Evolutionary conservation across 1,284 basidiomycete species (phyloP), one percentile per base, ranked within the genome.

Genomic region (Pulveroboletus sp.): DNA sequence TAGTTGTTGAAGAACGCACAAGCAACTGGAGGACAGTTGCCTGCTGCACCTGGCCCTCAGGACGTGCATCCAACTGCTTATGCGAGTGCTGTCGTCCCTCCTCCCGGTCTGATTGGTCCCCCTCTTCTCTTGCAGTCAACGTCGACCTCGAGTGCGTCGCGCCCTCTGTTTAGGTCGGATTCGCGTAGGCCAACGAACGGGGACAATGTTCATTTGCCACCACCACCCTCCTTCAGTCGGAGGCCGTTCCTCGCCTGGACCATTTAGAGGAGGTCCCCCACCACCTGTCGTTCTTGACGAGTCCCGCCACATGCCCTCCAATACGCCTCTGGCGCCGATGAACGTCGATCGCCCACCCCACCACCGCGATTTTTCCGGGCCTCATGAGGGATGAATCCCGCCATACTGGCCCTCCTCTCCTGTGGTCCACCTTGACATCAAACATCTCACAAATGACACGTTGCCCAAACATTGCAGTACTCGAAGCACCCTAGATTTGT

Each of bases 41-140:
- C 88, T 64, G 80, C 91, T 24, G 87, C 93, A 1, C 95, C 95
- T 24, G 85, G 87, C 2, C 95, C 95, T 3, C 91, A 95, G 66
- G 95, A 98, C 66, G 94, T 98, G 0, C 95, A 97, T 63, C 94
- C 94, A 0, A 95, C 94, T 2, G 93, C 93, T 13, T 98, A 97
- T 67, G 88, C 91, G 0, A 89, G 83, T 59, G 79, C 84, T 0
- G 80, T 86, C 24, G 82, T 87, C 13, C 83, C 85, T 12, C 86
- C 88, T 24, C 79, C 82, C 7, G 82, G 83, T 16, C 73, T 87
- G 13, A 75, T 73, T 16, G 86, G 86, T 0, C 85, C 85, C 0
- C 84, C 84, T 15, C 73, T 87, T 37, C 71, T 88, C 40, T 64
- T 87, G 37, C 81, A 85, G 60, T 75, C 80, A 0, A 75, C 77